Evolutionary conservation across 306 rosid species (phyloP).

Genomic region (Acacia confusa): DNA sequence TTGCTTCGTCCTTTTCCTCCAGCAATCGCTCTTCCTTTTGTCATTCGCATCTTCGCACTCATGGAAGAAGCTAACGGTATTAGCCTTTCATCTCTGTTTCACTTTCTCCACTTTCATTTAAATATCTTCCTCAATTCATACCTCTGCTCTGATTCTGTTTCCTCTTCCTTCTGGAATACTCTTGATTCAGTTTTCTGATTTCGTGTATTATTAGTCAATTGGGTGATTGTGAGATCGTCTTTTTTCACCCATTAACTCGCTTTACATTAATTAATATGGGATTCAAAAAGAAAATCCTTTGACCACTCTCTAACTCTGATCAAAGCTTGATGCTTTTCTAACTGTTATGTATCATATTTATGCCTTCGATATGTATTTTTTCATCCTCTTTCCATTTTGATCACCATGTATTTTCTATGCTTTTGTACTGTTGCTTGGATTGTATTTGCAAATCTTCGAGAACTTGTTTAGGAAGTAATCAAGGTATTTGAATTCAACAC

Average conservation of each 20-base stretch:
- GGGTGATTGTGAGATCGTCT: neutral
- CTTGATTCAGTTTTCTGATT: neutral
- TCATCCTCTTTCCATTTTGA: neutral
- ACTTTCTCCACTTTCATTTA: neutral
- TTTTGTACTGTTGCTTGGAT: neutral
- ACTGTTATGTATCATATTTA: neutral
- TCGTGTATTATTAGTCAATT: neutral
- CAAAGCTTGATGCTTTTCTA: neutral
- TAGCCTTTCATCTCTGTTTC: neutral
- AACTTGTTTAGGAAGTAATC: neutral
- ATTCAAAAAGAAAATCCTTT: neutral
- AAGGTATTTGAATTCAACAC: neutral
- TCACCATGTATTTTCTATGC: neutral
- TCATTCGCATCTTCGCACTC: constrained; percentile 7
- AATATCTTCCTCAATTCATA: neutral
- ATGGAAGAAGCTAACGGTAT: constrained; percentile 48
- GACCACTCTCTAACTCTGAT: neutral
- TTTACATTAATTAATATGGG: neutral
- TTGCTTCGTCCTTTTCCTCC: neutral
- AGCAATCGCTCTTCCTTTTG: neutral
- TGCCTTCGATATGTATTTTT: neutral
- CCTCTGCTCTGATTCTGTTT: neutral
- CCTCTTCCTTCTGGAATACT: constrained; percentile 11
- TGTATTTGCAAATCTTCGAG: neutral
- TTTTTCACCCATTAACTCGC: neutral